Base-by-base conservation (phyloP, 2,329 filamentous ascomycete species). In the Penicillium brevicompactum region DNA sequence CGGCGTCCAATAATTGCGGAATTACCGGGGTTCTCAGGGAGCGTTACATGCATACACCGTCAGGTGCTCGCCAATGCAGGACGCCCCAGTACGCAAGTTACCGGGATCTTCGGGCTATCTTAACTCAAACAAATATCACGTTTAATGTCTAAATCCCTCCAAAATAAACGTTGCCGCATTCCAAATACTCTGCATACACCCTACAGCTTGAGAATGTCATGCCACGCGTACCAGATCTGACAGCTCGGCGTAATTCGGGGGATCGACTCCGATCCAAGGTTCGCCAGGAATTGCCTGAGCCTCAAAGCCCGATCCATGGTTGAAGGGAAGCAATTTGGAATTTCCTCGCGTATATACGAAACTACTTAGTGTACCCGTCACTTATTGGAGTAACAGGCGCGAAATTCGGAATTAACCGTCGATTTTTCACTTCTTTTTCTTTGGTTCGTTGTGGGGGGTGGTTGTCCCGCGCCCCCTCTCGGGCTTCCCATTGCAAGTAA, bases 161-260 rank as follows among this genome's bases (percentile, higher is more conserved):
- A 24, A 31, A 22, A 32, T 2, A 31, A 52, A 43, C 27, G 24
- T 30, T 43, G 24, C 8, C 5, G 24, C 24, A 34, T 46, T 24
- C 44, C n/a, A 34, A 38, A 46, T 38, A 24, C 24, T 31, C 24
- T 27, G 24, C 24, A 27, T 32, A 10, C 38, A 34, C 32, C 18
- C 18, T 18, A 11, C 32, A 34, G 6, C 34, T 22, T 21, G 30
- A 50, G 13, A 27, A 21, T 43, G 47, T 48, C 45, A 43, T 51
- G 34, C 42, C 42, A 56, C 22, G 18, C 44, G 8, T 42, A 21
- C 40, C 27, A 4, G 32, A 50, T 38, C 31, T 47, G 38, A 48
- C 48, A 44, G 41, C 37, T 57, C 57, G 55, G 57, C 31, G 48
- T 41, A 49, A 45, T 52, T 59, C 51, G 55, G 55, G 45, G 40